Conservation (phyloP, 495 filamentous ascomycete genomes). For the Daldinia bambusicola region DNA sequence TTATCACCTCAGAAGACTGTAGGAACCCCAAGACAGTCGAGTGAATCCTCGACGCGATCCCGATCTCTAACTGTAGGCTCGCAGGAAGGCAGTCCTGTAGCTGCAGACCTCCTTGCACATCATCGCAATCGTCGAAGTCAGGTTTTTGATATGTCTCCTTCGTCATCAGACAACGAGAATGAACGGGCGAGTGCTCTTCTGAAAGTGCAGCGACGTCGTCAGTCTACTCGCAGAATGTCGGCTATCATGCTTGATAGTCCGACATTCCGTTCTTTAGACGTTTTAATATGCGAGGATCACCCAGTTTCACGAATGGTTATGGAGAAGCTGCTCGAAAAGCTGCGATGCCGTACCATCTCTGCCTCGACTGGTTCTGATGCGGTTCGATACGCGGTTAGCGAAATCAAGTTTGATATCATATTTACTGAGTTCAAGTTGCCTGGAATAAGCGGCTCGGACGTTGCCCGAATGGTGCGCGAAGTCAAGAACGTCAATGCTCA, state of each 20-base stretch:
- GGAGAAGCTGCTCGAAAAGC: slow-evolving; percentile 94
- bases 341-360: slow-evolving; percentile 93
- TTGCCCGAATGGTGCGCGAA: slow-evolving; percentile 95
- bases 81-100: slow-evolving; percentile 79
- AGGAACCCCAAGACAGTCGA: slow-evolving; percentile 58
- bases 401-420: slow-evolving; percentile 96
- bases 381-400: slow-evolving; percentile 88
- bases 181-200: slow-evolving; percentile 88
- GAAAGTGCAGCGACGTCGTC: slow-evolving; percentile 90
- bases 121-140: slow-evolving; percentile 94
- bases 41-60: slow-evolving; percentile 66
- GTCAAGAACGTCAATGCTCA: slow-evolving; percentile 93
- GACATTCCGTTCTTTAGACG: slow-evolving; percentile 87
- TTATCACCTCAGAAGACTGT: slow-evolving; percentile 63
- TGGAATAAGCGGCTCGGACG: slow-evolving; percentile 91
- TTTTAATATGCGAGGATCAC: slow-evolving; percentile 97
- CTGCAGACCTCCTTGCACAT: slow-evolving; percentile 75
- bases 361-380: slow-evolving; percentile 90
- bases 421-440: slow-evolving; percentile 97
- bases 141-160: slow-evolving; percentile 95
- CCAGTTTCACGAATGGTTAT: slow-evolving; percentile 97
- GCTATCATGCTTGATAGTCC: slow-evolving; percentile 86
- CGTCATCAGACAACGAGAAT: slow-evolving; percentile 97
- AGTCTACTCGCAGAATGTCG: slow-evolving; percentile 91
- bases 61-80: slow-evolving; percentile 95